phyloP scores from a whole-genome alignment of 805 yeast genomes.

The Lipomyces anomalus region DNA sequence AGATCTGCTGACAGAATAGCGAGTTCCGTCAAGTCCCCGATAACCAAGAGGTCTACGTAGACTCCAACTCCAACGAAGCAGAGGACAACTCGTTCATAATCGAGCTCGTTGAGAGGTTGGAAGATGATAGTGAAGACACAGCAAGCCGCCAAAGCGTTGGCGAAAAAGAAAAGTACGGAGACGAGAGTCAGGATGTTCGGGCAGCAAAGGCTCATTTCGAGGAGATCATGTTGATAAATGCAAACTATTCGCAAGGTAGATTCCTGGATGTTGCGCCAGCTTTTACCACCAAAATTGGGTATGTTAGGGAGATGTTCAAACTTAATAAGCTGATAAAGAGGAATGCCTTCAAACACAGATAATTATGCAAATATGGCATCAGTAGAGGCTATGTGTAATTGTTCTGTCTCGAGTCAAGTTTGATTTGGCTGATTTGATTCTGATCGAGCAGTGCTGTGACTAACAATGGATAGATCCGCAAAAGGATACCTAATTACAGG shows the following conservation, averaged over 20 bases:
- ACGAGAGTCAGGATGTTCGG: constrained; percentile 35
- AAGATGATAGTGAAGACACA: constrained; percentile 33
- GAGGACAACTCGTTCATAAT: constrained; percentile 35
- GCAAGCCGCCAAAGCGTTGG: constrained; percentile 38
- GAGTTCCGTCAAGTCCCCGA: constrained; percentile 80
- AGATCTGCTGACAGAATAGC: constrained; percentile 32
- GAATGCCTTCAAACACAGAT: too few relatives aligned
- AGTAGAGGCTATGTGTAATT: too few relatives aligned
- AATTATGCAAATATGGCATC: too few relatives aligned
- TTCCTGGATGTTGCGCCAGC: constrained; percentile 2
- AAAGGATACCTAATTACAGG: constrained; percentile 11
- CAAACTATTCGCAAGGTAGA: constrained; percentile 6
- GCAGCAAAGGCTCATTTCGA: constrained; percentile 25
- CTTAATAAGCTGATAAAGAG: too few relatives aligned
- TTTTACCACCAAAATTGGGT: constrained; percentile 2
- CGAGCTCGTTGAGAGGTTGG: constrained; percentile 39
- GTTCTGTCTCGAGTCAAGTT: too few relatives aligned
- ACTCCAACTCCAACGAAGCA: constrained; percentile 28
- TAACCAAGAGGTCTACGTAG: constrained; percentile 83
- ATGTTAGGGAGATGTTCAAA: too few relatives aligned
- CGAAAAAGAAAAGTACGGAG: constrained; percentile 49
- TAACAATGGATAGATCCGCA: too few relatives aligned
- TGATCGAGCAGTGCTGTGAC: too few relatives aligned
- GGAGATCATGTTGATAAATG: constrained; percentile 29
- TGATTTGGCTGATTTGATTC: too few relatives aligned